phyloP scores from a whole-genome alignment of 2,329 filamentous ascomycete species.

The Chrysosphaeria jannelii region DNA sequence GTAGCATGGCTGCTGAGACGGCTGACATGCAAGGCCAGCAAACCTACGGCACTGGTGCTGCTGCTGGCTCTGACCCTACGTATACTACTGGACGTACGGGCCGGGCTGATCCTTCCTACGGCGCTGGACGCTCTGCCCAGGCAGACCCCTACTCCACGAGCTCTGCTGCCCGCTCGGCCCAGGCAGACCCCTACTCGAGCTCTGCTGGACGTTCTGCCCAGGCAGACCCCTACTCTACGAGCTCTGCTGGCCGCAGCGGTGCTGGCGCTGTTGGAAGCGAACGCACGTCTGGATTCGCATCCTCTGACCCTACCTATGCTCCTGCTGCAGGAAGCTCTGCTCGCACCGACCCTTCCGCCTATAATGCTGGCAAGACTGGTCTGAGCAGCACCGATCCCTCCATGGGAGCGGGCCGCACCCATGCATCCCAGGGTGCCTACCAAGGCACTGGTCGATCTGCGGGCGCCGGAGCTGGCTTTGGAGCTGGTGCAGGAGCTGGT shows the following conservation, averaged over 20 bases:
- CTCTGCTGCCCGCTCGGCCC: constrained; percentile 5
- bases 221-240: background rate
- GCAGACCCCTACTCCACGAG: constrained; percentile 13
- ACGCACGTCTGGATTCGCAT: too few species aligned
- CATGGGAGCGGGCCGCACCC: too few species aligned
- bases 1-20: background rate
- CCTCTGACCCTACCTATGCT: too few species aligned
- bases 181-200: background rate
- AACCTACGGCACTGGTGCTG: constrained; percentile 3
- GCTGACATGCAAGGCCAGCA: constrained; percentile 1
- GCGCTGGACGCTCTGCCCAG: constrained; percentile 3
- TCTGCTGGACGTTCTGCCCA: background rate
- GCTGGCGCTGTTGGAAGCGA: background rate
- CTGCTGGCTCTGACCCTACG: background rate
- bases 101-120: constrained; percentile 7
- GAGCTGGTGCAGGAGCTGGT: too few species aligned
- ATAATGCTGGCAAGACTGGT: too few species aligned
- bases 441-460: background rate
- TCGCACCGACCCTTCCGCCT: too few species aligned
- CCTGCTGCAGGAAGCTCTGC: too few species aligned
- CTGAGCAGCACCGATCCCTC: too few species aligned
- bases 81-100: constrained; percentile 12
- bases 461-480: background rate
- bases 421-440: too few species aligned
- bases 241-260: background rate